phyloP scores from a whole-genome alignment of 2,329 filamentous ascomycete genomes.

The Fusarium goolgardi region DNA sequence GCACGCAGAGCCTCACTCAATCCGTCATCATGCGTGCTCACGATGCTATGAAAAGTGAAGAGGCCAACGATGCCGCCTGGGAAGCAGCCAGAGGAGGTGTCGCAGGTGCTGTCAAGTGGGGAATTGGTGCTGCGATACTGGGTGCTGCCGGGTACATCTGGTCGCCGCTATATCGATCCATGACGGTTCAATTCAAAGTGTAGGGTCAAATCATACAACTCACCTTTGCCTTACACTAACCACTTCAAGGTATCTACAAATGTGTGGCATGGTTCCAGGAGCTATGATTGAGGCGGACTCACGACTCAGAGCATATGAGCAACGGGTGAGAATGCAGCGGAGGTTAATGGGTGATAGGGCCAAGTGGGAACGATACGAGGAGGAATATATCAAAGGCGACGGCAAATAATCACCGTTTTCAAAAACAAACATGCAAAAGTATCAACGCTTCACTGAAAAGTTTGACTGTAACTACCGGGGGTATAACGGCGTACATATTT shows the following conservation, averaged over 20 bases:
- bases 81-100: constrained; percentile 76
- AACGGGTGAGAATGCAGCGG: constrained; percentile 71
- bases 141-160: constrained; percentile 71
- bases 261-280: constrained; percentile 87
- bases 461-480: constrained; percentile 18
- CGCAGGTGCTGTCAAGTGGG: constrained; percentile 78
- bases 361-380: constrained; percentile 75
- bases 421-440: constrained; percentile 3
- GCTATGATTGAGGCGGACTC: constrained; percentile 80
- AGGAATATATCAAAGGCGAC: constrained; percentile 64
- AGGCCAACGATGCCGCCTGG: constrained; percentile 77
- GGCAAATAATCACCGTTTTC: constrained; percentile 45
- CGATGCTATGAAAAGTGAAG: constrained; percentile 71
- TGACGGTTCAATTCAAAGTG: constrained; percentile 83
- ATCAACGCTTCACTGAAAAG: constrained; percentile 7
- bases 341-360: constrained; percentile 72
- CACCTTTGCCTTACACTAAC: constrained; percentile 5
- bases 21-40: constrained; percentile 39
- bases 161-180: constrained; percentile 77
- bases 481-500: constrained; percentile 34
- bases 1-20: constrained; percentile 4
- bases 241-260: constrained; percentile 75
- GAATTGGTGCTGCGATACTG: constrained; percentile 70
- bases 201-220: constrained; percentile 55
- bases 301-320: constrained; percentile 74